Evolutionary conservation across 305 asterid species (phyloP), one percentile per base, ranked within the genome.

Genomic region (Fraxinus paxiana): DNA sequence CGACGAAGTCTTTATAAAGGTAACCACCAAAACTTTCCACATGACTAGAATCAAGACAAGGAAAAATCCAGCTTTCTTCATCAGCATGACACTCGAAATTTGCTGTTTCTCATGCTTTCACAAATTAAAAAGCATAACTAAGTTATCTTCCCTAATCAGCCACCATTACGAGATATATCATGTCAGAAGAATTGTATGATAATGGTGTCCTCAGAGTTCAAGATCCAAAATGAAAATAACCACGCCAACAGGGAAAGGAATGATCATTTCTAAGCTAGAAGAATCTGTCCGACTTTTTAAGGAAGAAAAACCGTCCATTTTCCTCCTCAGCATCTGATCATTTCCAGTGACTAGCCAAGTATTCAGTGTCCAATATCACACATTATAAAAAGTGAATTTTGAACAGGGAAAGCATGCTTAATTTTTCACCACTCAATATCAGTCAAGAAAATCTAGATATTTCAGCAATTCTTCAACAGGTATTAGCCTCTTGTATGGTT

Each of bases 21-120:
- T 35, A 79, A 38, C 78, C 22, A 80, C 35, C 79, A 76, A 48
- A 83, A 18, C 35, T 56, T 61, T 18, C 77, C 56, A 70, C 28
- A 8, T 34, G 20, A 43, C 35, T 56, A 15, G 24, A 72, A 80
- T 63, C 51, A 20, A 33, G 61, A 75, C 72, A 69, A 43, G 54
- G 54, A 79, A 73, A 15, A 33, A 69, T 46, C 77, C 56, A 71
- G 61, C 63, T 67, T 20, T 81, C 22, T 63, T 75, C 75, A 34
- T 26, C 77, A 51, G 69, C 73, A 26, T 12, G 70, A 13, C 38
- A 3, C 7, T 30, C 18, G 1, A 17, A 38, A 24, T 69, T 46
- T 22, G 41, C 63, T 28, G 70, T 72, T 56, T 56, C 77, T 41
- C 67, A 51, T 61, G 63, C 51, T 56, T 56, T 48, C 71, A 31